Evolutionary conservation across 805 yeast species (phyloP).

Genomic region (Soucietia sequanensis): DNA sequence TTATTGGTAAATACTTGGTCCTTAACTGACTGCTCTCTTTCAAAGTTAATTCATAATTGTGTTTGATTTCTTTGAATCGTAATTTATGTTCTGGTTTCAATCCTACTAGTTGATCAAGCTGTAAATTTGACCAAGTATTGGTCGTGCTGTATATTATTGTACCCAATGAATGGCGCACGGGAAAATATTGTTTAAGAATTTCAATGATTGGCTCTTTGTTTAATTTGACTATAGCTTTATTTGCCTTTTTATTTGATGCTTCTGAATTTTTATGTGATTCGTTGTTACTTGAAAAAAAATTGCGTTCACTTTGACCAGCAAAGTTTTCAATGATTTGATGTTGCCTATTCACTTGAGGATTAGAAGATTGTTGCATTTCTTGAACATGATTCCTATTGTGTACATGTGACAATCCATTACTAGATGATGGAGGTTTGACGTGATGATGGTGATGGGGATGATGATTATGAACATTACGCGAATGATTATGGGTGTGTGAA

Average conservation of each 20-base stretch:
- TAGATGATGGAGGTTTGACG: slow-evolving; percentile 10
- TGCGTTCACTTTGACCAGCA: slow-evolving; percentile 1
- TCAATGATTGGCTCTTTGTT: slow-evolving; percentile 18
- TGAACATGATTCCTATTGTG: slow-evolving; percentile 7
- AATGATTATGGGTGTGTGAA: slow-evolving; percentile 12
- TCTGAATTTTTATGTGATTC: slow-evolving; percentile 2
- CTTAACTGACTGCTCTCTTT: slow-evolving; percentile 18
- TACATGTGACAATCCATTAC: slow-evolving; percentile 7
- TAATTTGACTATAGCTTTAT: too few species aligned
- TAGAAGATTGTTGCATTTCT: background rate
- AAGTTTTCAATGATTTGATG: background rate
- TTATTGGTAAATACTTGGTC: slow-evolving; percentile 31
- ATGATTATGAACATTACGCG: slow-evolving; percentile 4
- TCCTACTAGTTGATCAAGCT: slow-evolving; percentile 28
- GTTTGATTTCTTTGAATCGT: slow-evolving; percentile 27
- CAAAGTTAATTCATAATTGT: slow-evolving; percentile 22
- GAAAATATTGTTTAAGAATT: slow-evolving; percentile 24
- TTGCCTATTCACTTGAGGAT: background rate
- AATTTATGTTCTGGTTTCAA: slow-evolving; percentile 29
- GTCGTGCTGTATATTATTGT: slow-evolving; percentile 56
- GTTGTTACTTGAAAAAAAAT: too few species aligned
- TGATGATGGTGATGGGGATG: slow-evolving; percentile 16
- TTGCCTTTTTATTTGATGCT: background rate
- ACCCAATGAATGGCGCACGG: slow-evolving; percentile 45
- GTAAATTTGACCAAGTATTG: slow-evolving; percentile 47